These are phyloP conservation scores for Closterium sp. DNA, from an alignment of 139 green algal species.

Conservation along the genomic window DNA sequence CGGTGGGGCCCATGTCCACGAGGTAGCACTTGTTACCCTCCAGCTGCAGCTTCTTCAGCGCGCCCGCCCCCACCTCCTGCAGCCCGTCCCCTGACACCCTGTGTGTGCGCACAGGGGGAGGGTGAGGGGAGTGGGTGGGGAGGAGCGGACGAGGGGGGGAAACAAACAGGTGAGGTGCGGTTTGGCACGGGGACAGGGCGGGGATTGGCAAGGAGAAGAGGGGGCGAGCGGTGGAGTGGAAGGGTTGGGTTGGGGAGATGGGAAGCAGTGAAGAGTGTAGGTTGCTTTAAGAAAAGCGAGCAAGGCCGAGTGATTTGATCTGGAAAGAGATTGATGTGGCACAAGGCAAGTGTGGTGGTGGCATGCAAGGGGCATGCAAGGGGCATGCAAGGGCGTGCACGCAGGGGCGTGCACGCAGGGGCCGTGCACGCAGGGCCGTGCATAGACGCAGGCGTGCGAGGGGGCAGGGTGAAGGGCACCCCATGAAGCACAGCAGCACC, in stretches of 20 bases:
- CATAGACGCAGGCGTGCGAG: too few relatives aligned
- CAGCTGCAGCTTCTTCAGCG: slow-evolving; percentile 36
- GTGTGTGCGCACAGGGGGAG: background rate
- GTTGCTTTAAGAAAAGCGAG: background rate
- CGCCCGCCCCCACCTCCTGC: background rate
- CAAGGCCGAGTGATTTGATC: background rate
- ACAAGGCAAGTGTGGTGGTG: too few relatives aligned
- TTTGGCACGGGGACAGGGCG: background rate
- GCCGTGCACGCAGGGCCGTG: too few relatives aligned
- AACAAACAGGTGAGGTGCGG: too few relatives aligned
- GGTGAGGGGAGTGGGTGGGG: too few relatives aligned
- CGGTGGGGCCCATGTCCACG: slow-evolving; percentile 30
- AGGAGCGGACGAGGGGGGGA: too few relatives aligned
- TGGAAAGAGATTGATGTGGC: background rate
- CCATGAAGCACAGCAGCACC: too few relatives aligned
- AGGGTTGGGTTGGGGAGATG: background rate
- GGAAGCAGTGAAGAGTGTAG: background rate
- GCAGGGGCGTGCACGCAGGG: too few relatives aligned
- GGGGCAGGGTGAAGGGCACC: too few relatives aligned
- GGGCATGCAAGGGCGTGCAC: too few relatives aligned
- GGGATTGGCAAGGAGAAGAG: background rate
- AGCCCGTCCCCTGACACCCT: slow-evolving; percentile 28
- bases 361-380: background rate
- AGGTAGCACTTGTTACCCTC: slow-evolving; percentile 44
- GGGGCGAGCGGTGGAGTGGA: background rate